Evolutionary conservation across 495 filamentous ascomycete species (phyloP), one percentile per base, ranked within the genome.

Genomic region (Trichoderma parareesei): DNA sequence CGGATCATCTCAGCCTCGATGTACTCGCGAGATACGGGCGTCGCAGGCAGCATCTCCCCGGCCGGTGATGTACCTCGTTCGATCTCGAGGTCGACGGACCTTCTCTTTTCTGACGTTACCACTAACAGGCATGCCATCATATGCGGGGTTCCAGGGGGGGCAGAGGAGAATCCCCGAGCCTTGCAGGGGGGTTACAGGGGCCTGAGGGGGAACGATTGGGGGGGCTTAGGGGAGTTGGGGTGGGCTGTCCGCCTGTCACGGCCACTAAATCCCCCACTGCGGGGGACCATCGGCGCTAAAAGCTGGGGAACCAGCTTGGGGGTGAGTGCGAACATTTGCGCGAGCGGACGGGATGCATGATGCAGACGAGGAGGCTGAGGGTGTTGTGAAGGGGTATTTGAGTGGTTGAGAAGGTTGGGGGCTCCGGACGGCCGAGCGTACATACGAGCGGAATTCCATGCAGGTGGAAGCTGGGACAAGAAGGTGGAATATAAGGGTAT

Each of bases 241-340:
- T 49, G 44, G 18, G 44, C 44, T 60, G 13, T 41, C 40, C 11
- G 40, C 40, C 40, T 41, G 55, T 20, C 55, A 42, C 16, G 38
- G 60, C 60, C 60, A 10, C 38, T 61, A 61, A 43, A 20, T 43
- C 33, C 61, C 40, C 42, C 41, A 37, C 61, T 49, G 61, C 27
- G 61, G 61, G 61, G 61, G 61, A 49, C 5, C 16, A 61, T 63
- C 41, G 60, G 61, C 61, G 61, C 61, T 63, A 63, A 63, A 63
- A 63, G 38, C 61, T 63, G 61, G 61, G 61, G 61, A 46, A 37
- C 27, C 27, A 27, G 27, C 2, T 27, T 27, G 27, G 27, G 27
- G 27, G 27, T 27, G 60, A 13, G 11, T 9, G 60, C n/a, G 40
- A 7, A 11, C 41, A 43, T 37, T 20, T 13, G 60, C 41, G 60